phyloP scores from a whole-genome alignment of 441 rosid species.

The Pelargonium cotyledonis region DNA sequence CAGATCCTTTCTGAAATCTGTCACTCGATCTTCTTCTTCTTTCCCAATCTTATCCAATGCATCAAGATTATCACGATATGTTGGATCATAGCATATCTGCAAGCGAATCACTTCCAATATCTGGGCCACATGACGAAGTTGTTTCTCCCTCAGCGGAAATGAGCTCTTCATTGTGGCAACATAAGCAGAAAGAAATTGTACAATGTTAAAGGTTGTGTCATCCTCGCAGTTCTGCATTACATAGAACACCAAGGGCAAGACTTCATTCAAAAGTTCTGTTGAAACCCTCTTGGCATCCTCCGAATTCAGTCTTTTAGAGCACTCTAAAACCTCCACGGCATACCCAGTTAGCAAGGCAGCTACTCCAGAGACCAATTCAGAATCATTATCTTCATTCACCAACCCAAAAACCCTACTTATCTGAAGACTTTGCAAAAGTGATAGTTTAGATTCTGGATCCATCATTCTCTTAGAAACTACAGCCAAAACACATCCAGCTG shows the following conservation, averaged over 20 bases:
- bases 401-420: slow-evolving; percentile 60
- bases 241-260: slow-evolving; percentile 73
- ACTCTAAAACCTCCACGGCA: slow-evolving; percentile 75
- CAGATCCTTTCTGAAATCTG: slow-evolving; percentile 74
- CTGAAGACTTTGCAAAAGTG: slow-evolving; percentile 63
- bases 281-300: slow-evolving; percentile 53
- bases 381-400: slow-evolving; percentile 51
- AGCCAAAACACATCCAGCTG: slow-evolving; percentile 73
- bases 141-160: slow-evolving; percentile 28
- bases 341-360: slow-evolving; percentile 72
- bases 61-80: slow-evolving; percentile 60
- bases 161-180: slow-evolving; percentile 71
- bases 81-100: slow-evolving; percentile 70
- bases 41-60: slow-evolving; percentile 70
- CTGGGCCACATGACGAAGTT: slow-evolving; percentile 53
- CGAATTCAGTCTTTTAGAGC: slow-evolving; percentile 55
- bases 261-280: slow-evolving; percentile 68
- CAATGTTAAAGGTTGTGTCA: slow-evolving; percentile 52
- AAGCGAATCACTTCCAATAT: slow-evolving; percentile 71
- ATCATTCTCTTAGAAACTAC: slow-evolving; percentile 71
- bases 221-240: slow-evolving; percentile 67
- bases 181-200: slow-evolving; percentile 74
- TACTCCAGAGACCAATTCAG: slow-evolving; percentile 53
- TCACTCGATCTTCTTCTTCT: slow-evolving; percentile 89
- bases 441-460: slow-evolving; percentile 40